Conservation (phyloP, 1,284 basidiomycete species). For the Wallemia mellicola region DNA sequence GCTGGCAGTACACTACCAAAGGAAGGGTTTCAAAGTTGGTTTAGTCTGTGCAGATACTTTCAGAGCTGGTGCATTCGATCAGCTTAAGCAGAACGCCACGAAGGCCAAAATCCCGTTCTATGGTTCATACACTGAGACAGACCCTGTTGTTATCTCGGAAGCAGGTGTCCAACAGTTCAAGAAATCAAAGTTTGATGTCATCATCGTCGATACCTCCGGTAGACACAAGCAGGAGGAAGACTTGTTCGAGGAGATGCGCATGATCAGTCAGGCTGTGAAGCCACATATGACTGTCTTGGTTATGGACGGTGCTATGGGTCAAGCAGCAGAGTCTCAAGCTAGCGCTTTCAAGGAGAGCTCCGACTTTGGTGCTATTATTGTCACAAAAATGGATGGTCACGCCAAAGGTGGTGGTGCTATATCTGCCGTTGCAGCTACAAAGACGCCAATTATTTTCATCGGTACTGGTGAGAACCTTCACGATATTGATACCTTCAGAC, state of each 20-base stretch:
- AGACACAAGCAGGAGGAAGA: slow-evolving; percentile 93
- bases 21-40: slow-evolving; percentile 86
- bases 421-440: slow-evolving; percentile 91
- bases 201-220: slow-evolving; percentile 95
- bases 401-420: slow-evolving; percentile 98
- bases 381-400: slow-evolving; percentile 98
- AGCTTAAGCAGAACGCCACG: slow-evolving; percentile 65
- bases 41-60: slow-evolving; percentile 99
- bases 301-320: slow-evolving; percentile 51
- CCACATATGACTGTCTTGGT: slow-evolving; percentile 78
- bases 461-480: slow-evolving; percentile 91
- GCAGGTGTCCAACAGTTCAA: slow-evolving; percentile 91
- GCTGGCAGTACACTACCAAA: slow-evolving; percentile 88
- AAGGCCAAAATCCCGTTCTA: slow-evolving; percentile 98
- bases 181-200: slow-evolving; percentile 74
- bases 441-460: slow-evolving; percentile 94
- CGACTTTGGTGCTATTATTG: slow-evolving; percentile 93
- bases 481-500: slow-evolving; percentile 82
- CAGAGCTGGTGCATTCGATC: slow-evolving; percentile 96
- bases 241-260: slow-evolving; percentile 91
- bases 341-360: slow-evolving; percentile 93
- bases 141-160: slow-evolving; percentile 78
- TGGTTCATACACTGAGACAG: slow-evolving; percentile 94
- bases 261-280: slow-evolving; percentile 71
- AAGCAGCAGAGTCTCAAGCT: slow-evolving; percentile 88